phyloP scores from a whole-genome alignment of 2,329 filamentous ascomycete species.

The Penicillium sumatraense region DNA sequence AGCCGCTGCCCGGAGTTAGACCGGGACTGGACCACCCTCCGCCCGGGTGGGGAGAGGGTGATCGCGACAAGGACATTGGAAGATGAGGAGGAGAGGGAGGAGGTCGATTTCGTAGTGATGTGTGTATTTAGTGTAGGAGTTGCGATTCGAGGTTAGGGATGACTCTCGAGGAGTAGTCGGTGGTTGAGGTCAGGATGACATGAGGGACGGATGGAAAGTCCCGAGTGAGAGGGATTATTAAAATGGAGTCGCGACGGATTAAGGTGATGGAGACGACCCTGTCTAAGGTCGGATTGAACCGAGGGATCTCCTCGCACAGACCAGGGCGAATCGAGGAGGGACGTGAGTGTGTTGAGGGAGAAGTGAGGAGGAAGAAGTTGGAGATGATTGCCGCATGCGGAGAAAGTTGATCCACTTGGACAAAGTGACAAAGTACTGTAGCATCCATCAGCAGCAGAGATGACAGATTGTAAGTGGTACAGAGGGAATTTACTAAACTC shows the following conservation, averaged over 20 bases:
- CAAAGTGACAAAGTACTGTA: too few relatives aligned
- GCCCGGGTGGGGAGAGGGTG: conserved; percentile 80
- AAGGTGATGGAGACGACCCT: too few relatives aligned
- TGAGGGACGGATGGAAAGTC: conserved; percentile 11
- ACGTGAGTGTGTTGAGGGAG: neutral
- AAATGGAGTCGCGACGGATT: conserved; percentile 10
- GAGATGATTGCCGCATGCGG: neutral
- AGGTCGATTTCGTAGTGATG: neutral
- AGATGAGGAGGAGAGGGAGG: conserved; percentile 34
- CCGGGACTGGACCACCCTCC: conserved; percentile 89
- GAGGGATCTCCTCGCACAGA: conserved; percentile 3
- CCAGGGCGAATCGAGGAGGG: neutral
- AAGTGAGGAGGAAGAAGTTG: neutral
- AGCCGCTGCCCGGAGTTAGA: conserved; percentile 72
- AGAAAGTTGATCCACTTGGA: too few relatives aligned
- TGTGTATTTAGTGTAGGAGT: neutral
- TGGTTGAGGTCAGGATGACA: conserved; percentile 22
- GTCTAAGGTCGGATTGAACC: conserved; percentile 4
- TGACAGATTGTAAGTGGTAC: too few relatives aligned
- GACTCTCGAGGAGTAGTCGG: conserved; percentile 1
- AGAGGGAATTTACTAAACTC: too few relatives aligned
- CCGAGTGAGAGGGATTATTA: conserved; percentile 2
- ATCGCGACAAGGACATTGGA: conserved; percentile 81
- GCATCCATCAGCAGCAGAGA: too few relatives aligned
- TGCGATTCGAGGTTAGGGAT: neutral